These are phyloP conservation scores for Kwoniella sp. DNA, from an alignment of 768 basidiomycete species.

Conservation along the genomic window DNA sequence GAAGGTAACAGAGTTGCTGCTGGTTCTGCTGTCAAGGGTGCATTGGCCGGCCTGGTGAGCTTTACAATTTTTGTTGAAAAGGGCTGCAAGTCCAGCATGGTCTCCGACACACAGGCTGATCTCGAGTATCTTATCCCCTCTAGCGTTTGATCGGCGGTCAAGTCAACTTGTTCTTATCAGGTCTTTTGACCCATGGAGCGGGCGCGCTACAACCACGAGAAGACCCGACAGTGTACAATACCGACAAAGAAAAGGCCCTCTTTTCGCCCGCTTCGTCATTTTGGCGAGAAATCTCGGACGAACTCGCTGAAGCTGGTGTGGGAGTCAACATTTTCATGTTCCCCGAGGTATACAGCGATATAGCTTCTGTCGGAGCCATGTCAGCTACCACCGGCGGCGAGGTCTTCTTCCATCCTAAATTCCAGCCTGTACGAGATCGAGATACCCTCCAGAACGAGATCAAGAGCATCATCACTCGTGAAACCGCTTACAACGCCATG, in stretches of 20 bases:
- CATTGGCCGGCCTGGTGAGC: slow-evolving; percentile 72
- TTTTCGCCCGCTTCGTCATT: slow-evolving; percentile 73
- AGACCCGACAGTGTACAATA: slow-evolving; percentile 72
- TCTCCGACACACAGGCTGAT: slow-evolving; percentile 1
- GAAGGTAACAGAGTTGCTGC: slow-evolving; percentile 65
- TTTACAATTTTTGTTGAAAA: no score
- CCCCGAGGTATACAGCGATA: slow-evolving; percentile 75
- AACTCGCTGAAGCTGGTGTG: slow-evolving; percentile 84
- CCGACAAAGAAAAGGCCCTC: slow-evolving; percentile 81
- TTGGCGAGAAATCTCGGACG: slow-evolving; percentile 83
- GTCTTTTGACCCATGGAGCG: slow-evolving; percentile 69
- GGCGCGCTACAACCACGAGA: slow-evolving; percentile 67
- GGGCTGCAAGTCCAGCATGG: no score
- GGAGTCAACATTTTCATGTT: slow-evolving; percentile 88
- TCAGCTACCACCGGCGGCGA: slow-evolving; percentile 82
- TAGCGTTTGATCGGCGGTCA: slow-evolving; percentile 66
- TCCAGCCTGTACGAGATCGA: slow-evolving; percentile 69
- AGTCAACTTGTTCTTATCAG: slow-evolving; percentile 69
- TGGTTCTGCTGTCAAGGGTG: slow-evolving; percentile 73
- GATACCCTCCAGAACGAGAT: slow-evolving; percentile 73
- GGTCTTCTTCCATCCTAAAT: slow-evolving; percentile 89
- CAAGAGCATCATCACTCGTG: slow-evolving; percentile 64
- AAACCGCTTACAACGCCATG: slow-evolving; percentile 75
- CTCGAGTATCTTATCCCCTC: background rate
- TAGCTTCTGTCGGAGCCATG: slow-evolving; percentile 80